Conservation (phyloP, 2,329 filamentous ascomycete species). For the Colletotrichum filicis region DNA sequence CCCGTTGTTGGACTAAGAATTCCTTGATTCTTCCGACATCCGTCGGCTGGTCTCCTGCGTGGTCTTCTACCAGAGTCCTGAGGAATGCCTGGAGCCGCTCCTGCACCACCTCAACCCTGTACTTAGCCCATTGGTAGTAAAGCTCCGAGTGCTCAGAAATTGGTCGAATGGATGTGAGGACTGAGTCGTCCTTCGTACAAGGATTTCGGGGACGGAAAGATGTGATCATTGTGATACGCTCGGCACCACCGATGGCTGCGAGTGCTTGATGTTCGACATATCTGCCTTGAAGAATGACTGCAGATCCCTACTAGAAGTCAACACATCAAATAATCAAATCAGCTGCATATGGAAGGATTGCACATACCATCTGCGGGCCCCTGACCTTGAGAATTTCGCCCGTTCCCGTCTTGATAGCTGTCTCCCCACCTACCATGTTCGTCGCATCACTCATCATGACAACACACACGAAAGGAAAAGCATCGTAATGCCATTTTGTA, state of each 20-base stretch:
- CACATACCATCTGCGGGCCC: conserved; percentile 67
- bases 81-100: conserved; percentile 53
- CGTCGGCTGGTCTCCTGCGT: not conserved
- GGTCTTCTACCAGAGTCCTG: conserved; percentile 8
- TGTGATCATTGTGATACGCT: conserved; percentile 59
- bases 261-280: conserved; percentile 58
- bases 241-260: conserved; percentile 50
- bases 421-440: conserved; percentile 73
- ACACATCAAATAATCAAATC: too few relatives aligned
- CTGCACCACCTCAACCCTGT: conserved; percentile 71
- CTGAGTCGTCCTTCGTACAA: conserved; percentile 56
- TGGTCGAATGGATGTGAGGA: conserved; percentile 67
- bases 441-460: conserved; percentile 73
- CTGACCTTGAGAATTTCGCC: conserved; percentile 68
- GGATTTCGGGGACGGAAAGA: conserved; percentile 54
- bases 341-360: too few relatives aligned
- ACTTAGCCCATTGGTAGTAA: conserved; percentile 71
- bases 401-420: conserved; percentile 62
- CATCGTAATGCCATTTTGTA: conserved; percentile 73
- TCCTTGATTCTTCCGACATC: not conserved
- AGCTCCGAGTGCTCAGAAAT: conserved; percentile 64
- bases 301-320: conserved; percentile 45
- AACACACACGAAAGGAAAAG: conserved; percentile 77
- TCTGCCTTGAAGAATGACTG: conserved; percentile 56
- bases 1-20: not conserved